A percentile compares a stretch with the other conserved stretches of the same genome.
Evolutionary conservation across 2,329 filamentous ascomycete species (phyloP).

Genomic region (Chrysoporthe austroafricana): DNA sequence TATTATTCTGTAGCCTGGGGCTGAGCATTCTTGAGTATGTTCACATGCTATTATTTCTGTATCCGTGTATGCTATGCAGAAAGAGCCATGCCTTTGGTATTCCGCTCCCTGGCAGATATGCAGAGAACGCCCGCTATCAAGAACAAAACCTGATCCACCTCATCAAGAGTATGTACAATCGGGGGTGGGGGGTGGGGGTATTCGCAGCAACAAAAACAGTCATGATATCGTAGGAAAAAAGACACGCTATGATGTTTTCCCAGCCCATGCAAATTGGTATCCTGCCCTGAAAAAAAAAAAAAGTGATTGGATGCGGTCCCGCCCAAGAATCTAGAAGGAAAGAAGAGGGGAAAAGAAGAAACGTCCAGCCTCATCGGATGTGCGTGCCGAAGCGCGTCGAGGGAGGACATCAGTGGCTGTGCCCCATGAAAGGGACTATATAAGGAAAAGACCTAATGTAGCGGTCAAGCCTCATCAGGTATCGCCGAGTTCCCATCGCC

Average conservation of each 20-base stretch:
- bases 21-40: background rate
- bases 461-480: background rate
- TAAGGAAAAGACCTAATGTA: background rate
- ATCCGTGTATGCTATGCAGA: slow-evolving; percentile 10
- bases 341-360: background rate
- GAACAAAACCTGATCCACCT: background rate
- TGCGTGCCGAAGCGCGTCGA: background rate
- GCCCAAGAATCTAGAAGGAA: background rate
- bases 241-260: slow-evolving; percentile 9
- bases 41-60: background rate
- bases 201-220: background rate
- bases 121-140: slow-evolving; percentile 6
- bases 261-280: background rate
- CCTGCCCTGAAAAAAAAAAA: background rate
- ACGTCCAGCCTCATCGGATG: background rate
- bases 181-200: background rate
- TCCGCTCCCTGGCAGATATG: background rate
- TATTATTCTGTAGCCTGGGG: background rate
- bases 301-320: too few relatives aligned
- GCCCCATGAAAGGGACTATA: background rate
- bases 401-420: background rate
- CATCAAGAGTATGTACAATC: slow-evolving; percentile 4
- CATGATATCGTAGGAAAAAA: slow-evolving; percentile 7
- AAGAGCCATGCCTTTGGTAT: background rate
- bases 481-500: background rate